Percentiles rank a stretch among this genome's conserved stretches.
These are phyloP conservation scores for Leptographium wingfieldii DNA, from an alignment of 2,329 filamentous ascomycete species.

Conservation along the genomic window DNA sequence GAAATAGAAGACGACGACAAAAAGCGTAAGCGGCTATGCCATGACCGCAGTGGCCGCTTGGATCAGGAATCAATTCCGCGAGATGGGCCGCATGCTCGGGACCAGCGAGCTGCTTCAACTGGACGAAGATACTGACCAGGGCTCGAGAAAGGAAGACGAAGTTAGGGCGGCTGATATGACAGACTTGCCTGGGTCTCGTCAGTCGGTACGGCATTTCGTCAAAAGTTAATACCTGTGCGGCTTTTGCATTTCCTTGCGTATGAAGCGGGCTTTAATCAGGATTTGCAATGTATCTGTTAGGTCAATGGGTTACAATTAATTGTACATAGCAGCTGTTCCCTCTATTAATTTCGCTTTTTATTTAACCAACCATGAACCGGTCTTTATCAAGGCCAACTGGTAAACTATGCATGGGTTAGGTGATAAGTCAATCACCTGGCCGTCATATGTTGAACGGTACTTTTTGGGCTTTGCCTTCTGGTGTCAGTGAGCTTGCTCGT, in stretches of 20 bases:
- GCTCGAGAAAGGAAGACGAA: constrained; percentile 5
- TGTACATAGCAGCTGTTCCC: not conserved
- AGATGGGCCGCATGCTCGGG: not conserved
- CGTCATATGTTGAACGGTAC: too few relatives aligned
- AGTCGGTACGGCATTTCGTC: too few relatives aligned
- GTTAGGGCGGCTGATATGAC: constrained; percentile 3
- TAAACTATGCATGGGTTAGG: not conserved
- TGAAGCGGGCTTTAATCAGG: too few relatives aligned
- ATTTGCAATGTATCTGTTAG: not conserved
- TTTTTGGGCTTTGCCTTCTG: too few relatives aligned
- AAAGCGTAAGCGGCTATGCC: constrained; percentile 11
- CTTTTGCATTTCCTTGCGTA: not conserved
- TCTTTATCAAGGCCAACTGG: not conserved
- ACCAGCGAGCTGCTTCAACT: not conserved
- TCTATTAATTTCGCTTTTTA: not conserved
- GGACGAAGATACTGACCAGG: not conserved
- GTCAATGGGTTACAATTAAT: too few relatives aligned
- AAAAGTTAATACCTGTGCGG: not conserved
- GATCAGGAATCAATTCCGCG: not conserved
- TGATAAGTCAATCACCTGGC: too few relatives aligned
- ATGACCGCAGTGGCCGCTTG: not conserved
- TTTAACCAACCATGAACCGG: too few relatives aligned
- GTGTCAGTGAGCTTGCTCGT: constrained; percentile 1
- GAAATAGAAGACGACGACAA: constrained; percentile 7
- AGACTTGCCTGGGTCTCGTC: too few relatives aligned